phyloP scores from a whole-genome alignment of 106 monocot genomes.

The Allium fistulosum region DNA sequence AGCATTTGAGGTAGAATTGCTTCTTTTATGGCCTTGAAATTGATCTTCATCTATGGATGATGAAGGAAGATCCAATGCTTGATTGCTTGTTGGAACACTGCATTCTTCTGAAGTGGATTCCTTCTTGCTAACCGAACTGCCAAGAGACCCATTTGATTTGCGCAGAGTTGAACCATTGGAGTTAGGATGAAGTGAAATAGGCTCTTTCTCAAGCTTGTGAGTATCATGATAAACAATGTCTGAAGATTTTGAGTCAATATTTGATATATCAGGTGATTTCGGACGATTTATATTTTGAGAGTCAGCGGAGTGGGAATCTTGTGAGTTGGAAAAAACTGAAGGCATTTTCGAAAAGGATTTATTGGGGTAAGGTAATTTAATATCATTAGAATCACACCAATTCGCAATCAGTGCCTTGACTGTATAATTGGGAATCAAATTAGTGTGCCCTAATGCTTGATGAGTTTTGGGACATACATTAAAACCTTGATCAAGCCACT shows the following conservation, averaged over 20 bases:
- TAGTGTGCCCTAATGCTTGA: constrained; percentile 67
- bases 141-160: constrained; percentile 20
- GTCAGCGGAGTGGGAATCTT: constrained; percentile 21
- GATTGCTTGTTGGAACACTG: constrained; percentile 15
- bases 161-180: constrained; percentile 13
- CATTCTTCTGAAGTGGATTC: constrained; percentile 20
- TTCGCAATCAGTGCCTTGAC: constrained; percentile 89
- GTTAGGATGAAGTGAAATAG: constrained; percentile 15
- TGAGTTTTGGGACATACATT: constrained; percentile 85
- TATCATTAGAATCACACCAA: constrained; percentile 82
- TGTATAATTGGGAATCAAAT: constrained; percentile 90
- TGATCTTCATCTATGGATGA: constrained; percentile 11
- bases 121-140: constrained; percentile 18
- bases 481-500: constrained; percentile 90
- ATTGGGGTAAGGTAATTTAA: constrained; percentile 62
- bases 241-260: constrained; percentile 14
- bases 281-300: constrained; percentile 11
- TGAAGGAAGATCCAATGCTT: constrained; percentile 14
- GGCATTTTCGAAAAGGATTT: constrained; percentile 44
- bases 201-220: constrained; percentile 18
- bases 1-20: constrained; percentile 28
- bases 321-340: constrained; percentile 19
- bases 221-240: constrained; percentile 33
- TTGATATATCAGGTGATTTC: constrained; percentile 11
- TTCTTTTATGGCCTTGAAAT: constrained; percentile 21